Conservation (phyloP, 345 rosid genomes). For the Linum usitatissimum region DNA sequence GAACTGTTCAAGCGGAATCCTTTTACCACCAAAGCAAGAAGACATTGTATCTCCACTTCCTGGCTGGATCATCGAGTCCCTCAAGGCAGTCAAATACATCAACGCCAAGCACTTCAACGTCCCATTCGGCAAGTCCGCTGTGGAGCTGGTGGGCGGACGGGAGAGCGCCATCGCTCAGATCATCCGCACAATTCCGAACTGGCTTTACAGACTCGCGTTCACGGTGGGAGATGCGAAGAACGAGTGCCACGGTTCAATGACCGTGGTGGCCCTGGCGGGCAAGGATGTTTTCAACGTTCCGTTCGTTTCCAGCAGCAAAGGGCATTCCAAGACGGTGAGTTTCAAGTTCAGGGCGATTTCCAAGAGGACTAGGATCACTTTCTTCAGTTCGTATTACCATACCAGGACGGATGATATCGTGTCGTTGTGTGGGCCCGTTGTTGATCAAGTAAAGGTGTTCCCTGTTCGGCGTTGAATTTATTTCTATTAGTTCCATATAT, state of each 20-base stretch:
- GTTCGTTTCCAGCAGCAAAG: constrained; percentile 56
- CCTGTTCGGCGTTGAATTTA: constrained; percentile 7
- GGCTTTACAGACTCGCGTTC: constrained; percentile 47
- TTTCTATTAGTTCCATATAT: no score
- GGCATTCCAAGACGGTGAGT: constrained; percentile 38
- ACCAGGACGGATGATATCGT: constrained; percentile 53
- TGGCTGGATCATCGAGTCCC: constrained; percentile 93
- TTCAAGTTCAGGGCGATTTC: constrained; percentile 60
- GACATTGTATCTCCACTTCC: constrained; percentile 92
- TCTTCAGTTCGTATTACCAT: constrained; percentile 81
- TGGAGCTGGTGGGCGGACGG: constrained; percentile 88
- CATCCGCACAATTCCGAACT: constrained; percentile 52
- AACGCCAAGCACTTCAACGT: constrained; percentile 70
- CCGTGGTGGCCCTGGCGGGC: constrained; percentile 91
- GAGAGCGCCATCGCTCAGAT: constrained; percentile 93
- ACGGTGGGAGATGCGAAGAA: constrained; percentile 73
- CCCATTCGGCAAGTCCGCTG: constrained; percentile 65
- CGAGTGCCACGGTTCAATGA: constrained; percentile 84
- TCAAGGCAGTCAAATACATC: constrained; percentile 86
- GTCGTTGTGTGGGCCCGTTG: constrained; percentile 79
- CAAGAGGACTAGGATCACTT: constrained; percentile 68
- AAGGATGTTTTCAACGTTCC: constrained; percentile 54
- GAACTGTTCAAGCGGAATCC: constrained; percentile 73
- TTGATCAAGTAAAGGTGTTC: constrained; percentile 57
- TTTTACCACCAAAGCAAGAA: constrained; percentile 80